Evolutionary conservation across 305 asterid genomes (phyloP).

Genomic region (Petunia hybrid): DNA sequence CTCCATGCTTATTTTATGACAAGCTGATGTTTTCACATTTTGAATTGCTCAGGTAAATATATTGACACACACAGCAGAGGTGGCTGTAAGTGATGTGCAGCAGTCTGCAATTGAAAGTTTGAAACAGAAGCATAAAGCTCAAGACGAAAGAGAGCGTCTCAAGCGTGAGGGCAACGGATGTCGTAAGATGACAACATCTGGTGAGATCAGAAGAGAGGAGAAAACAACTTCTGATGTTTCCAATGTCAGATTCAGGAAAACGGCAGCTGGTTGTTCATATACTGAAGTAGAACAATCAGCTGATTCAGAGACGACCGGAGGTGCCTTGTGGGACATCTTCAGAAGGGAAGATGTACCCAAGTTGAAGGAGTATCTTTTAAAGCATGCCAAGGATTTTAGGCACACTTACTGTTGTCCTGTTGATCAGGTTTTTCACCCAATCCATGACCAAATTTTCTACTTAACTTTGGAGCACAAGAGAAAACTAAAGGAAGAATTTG

Average conservation of each 20-base stretch:
- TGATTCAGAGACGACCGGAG: constrained; percentile 41
- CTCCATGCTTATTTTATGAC: not conserved
- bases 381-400: constrained; percentile 74
- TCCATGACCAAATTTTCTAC: constrained; percentile 89
- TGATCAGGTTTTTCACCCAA: constrained; percentile 85
- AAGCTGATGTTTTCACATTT: constrained; percentile 23
- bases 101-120: constrained; percentile 56
- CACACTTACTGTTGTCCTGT: constrained; percentile 81
- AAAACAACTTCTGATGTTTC: constrained; percentile 28
- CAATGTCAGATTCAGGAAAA: too few relatives aligned
- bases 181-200: not conserved
- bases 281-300: not conserved
- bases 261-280: too few relatives aligned
- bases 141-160: constrained; percentile 60
- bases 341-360: constrained; percentile 86
- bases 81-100: constrained; percentile 56
- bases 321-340: constrained; percentile 94
- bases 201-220: constrained; percentile 35
- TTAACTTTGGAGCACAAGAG: constrained; percentile 70
- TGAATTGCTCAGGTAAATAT: constrained; percentile 73
- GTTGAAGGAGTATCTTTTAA: constrained; percentile 64
- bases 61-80: constrained; percentile 82
- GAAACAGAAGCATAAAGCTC: constrained; percentile 75
- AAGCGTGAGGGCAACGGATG: constrained; percentile 30
- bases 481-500: constrained; percentile 82